phyloP scores from a whole-genome alignment of 768 basidiomycete genomes.

The Boletus sensibilis region DNA sequence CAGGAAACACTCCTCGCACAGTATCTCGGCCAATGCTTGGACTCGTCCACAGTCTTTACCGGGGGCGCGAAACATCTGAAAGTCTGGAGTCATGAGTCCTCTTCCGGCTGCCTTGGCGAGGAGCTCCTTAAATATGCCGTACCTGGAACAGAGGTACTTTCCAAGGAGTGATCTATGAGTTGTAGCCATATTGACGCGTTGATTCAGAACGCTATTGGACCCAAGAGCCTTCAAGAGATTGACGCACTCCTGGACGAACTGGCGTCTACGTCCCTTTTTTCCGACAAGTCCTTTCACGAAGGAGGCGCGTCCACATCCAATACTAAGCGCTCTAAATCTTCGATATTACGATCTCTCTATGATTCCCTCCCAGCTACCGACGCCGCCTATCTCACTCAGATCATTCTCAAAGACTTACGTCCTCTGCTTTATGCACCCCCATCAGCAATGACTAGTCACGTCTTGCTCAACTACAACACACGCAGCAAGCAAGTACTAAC shows the following conservation, averaged over 20 bases:
- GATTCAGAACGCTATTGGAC: conserved; percentile 24
- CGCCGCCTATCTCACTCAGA: conserved; percentile 72
- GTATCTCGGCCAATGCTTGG: conserved; percentile 50
- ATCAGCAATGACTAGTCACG: conserved; percentile 42
- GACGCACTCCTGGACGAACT: conserved; percentile 73
- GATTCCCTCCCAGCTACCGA: conserved; percentile 58
- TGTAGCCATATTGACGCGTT: conserved; percentile 5
- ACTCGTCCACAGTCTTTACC: conserved; percentile 34
- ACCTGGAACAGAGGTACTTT: conserved; percentile 37
- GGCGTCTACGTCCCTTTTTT: conserved; percentile 63
- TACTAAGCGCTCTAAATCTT: conserved; percentile 30
- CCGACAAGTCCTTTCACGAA: conserved; percentile 45
- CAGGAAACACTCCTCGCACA: conserved; percentile 61
- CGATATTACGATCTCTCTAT: conserved; percentile 58
- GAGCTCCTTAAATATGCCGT: conserved; percentile 50
- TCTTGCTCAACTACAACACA: conserved; percentile 56
- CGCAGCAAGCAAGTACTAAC: conserved; percentile 55
- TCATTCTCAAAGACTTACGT: conserved; percentile 84
- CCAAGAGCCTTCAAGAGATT: conserved; percentile 46
- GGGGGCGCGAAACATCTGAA: conserved; percentile 29
- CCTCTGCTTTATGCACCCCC: conserved; percentile 74
- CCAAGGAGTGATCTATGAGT: background rate
- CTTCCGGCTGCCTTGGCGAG: conserved; percentile 67
- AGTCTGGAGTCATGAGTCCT: conserved; percentile 41
- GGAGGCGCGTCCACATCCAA: conserved; percentile 30